phyloP scores from a whole-genome alignment of 208 protist genomes.

The Leishmania tarentolae region DNA sequence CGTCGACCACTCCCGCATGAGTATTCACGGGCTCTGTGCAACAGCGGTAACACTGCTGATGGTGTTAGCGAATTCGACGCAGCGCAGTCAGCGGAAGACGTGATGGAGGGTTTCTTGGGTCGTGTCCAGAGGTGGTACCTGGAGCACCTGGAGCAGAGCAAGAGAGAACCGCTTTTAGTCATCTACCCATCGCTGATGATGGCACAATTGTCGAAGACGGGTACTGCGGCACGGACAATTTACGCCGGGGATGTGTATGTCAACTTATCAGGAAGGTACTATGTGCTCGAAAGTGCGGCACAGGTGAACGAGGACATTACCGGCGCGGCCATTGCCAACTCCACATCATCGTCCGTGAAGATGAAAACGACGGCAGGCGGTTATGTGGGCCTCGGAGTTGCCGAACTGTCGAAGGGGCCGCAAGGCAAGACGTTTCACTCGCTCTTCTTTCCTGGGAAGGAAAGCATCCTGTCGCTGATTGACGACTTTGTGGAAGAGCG shows the following conservation, averaged over 20 bases:
- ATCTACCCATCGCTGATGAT: conserved; percentile 40
- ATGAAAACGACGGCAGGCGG: conserved; percentile 13
- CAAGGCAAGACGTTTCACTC: conserved; percentile 62
- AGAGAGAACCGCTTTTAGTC: conserved; percentile 35
- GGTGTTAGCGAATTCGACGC: conserved; percentile 5
- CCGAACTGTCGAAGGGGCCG: not conserved
- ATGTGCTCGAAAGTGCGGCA: conserved; percentile 24
- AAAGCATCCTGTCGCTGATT: conserved; percentile 61
- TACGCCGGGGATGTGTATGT: not conserved
- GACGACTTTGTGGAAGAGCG: conserved; percentile 62
- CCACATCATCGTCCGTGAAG: not conserved
- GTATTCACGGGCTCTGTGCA: conserved; percentile 14
- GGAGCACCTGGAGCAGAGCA: conserved; percentile 18
- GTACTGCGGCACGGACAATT: not conserved
- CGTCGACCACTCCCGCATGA: conserved; percentile 30
- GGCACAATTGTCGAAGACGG: conserved; percentile 4
- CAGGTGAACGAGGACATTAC: not conserved
- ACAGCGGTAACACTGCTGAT: conserved; percentile 4
- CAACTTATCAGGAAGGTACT: conserved; percentile 14
- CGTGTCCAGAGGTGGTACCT: conserved; percentile 64
- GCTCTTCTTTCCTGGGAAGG: conserved; percentile 87
- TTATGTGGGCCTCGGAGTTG: conserved; percentile 10
- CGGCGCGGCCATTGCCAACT: not conserved
- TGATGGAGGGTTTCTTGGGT: conserved; percentile 57
- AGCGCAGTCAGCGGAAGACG: conserved; percentile 14